Conservation (phyloP, 2,329 filamentous ascomycete genomes). For the Sporothrix pseudoabietina region DNA sequence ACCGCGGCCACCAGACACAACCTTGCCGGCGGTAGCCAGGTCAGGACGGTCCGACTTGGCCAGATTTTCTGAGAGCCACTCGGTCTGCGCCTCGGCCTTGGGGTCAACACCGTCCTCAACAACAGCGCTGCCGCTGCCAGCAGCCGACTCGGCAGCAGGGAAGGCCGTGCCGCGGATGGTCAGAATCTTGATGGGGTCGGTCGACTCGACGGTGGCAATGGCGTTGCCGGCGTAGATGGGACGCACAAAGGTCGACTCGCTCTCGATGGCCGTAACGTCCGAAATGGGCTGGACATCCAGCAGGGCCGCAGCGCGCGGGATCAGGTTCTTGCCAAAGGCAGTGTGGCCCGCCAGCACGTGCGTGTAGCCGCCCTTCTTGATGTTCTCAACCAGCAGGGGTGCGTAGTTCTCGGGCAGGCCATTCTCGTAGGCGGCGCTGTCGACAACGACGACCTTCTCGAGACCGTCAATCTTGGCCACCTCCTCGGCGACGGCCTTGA, state of each 20-base stretch:
- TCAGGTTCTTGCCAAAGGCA: constrained; percentile 92
- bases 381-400: constrained; percentile 91
- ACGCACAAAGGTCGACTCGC: constrained; percentile 91
- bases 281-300: constrained; percentile 92
- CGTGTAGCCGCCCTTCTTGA: constrained; percentile 92
- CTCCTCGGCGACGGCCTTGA: constrained; percentile 75
- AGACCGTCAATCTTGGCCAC: constrained; percentile 87
- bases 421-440: constrained; percentile 92
- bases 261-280: constrained; percentile 83
- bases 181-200: constrained; percentile 81
- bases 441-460: constrained; percentile 86
- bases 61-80: constrained; percentile 94
- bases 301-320: constrained; percentile 88
- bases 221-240: constrained; percentile 98
- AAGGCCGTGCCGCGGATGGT: constrained; percentile 95
- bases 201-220: constrained; percentile 91
- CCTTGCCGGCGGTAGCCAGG: constrained; percentile 81
- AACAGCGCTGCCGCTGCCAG: constrained; percentile 62
- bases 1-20: constrained; percentile 91
- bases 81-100: constrained; percentile 69
- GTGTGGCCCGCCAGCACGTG: constrained; percentile 90
- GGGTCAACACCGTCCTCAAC: constrained; percentile 84
- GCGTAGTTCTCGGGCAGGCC: constrained; percentile 92
- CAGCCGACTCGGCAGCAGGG: constrained; percentile 67
- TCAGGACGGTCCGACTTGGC: constrained; percentile 93